These are phyloP conservation scores for Bipolaris cookei DNA, from an alignment of 2,329 filamentous ascomycete species.

Conservation along the genomic window DNA sequence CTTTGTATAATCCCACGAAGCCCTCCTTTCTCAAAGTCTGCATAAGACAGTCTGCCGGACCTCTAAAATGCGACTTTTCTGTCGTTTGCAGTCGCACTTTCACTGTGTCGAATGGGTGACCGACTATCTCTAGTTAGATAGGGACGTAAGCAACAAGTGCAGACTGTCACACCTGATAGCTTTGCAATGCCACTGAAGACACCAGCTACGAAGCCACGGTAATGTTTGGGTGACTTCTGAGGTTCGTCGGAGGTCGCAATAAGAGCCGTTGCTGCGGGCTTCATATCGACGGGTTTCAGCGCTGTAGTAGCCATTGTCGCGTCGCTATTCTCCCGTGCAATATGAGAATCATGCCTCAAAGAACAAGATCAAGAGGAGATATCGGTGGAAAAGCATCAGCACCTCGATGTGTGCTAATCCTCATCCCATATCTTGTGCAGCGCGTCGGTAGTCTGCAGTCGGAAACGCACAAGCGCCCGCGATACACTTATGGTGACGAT, in stretches of 20 bases:
- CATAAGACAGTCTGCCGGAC: slow-evolving; percentile 82
- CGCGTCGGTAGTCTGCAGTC: slow-evolving; percentile 16
- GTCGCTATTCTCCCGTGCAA: slow-evolving; percentile 12
- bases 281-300: slow-evolving; percentile 36
- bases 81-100: slow-evolving; percentile 96
- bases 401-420: not conserved
- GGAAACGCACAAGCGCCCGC: slow-evolving; percentile 45
- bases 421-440: slow-evolving; percentile 1
- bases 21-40: slow-evolving; percentile 89
- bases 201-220: slow-evolving; percentile 97
- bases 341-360: slow-evolving; percentile 31
- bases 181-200: slow-evolving; percentile 94
- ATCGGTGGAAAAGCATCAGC: not conserved
- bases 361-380: not conserved
- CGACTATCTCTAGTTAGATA: slow-evolving; percentile 52
- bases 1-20: slow-evolving; percentile 87
- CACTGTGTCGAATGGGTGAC: slow-evolving; percentile 88
- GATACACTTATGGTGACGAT: slow-evolving; percentile 40
- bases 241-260: slow-evolving; percentile 38
- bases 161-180: slow-evolving; percentile 68
- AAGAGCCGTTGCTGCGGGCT: slow-evolving; percentile 34
- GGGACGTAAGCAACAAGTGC: not conserved
- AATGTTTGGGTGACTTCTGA: slow-evolving; percentile 61
- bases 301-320: slow-evolving; percentile 45
- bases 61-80: slow-evolving; percentile 75